A percentile compares a stretch with the other conserved stretches of the same genome.
phyloP scores from a whole-genome alignment of 129 eudicot genomes.

The Saussurea involucrata region DNA sequence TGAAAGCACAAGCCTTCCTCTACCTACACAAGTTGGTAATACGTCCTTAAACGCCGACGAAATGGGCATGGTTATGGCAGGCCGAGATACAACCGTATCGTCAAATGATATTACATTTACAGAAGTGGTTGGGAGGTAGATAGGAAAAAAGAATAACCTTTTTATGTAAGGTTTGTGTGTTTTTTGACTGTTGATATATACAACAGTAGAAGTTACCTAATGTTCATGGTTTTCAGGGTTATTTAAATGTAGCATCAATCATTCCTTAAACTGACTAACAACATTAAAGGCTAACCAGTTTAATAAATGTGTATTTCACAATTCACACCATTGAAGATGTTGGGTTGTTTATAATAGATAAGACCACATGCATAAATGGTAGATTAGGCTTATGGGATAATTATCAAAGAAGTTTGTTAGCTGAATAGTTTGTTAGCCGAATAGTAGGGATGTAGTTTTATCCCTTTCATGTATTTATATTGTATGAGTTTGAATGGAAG shows the following conservation, averaged over 20 bases:
- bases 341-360: too few species aligned
- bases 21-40: constrained; percentile 46
- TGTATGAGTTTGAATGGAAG: too few species aligned
- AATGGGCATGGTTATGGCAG: constrained; percentile 28
- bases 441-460: too few species aligned
- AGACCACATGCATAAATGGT: too few species aligned
- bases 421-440: too few species aligned
- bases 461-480: too few species aligned
- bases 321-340: neutral
- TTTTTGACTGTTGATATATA: neutral
- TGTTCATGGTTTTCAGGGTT: neutral
- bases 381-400: too few species aligned
- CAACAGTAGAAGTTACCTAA: neutral
- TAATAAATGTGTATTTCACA: too few species aligned
- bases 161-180: neutral
- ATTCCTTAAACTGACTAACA: neutral
- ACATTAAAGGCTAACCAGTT: too few species aligned
- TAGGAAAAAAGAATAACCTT: neutral
- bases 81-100: constrained; percentile 29
- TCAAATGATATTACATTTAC: constrained; percentile 46
- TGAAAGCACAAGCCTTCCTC: constrained; percentile 43
- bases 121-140: constrained; percentile 33
- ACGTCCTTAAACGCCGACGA: constrained; percentile 40
- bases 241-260: neutral
- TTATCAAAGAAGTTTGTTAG: too few species aligned